Evolutionary conservation across 768 basidiomycete genomes (phyloP), one percentile per base, ranked within the genome.

Genomic region (Strobilomyces dryophilus): DNA sequence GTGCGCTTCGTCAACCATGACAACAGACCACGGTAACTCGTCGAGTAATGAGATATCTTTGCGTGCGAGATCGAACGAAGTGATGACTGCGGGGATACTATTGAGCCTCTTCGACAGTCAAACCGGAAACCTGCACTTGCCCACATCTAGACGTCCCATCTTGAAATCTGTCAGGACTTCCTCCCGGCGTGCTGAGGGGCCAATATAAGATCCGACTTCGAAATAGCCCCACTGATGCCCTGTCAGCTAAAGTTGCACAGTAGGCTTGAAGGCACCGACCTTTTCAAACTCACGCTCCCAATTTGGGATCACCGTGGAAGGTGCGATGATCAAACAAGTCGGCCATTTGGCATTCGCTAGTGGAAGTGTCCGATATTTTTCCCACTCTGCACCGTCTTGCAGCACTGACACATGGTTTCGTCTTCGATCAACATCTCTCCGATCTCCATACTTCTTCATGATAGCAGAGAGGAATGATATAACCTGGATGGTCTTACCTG

Each of bases 401-500:
- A 90, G 73, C 10, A 69, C 65, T 17, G 84, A 81, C n/a, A 93
- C 81, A 66, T 87, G 73, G 8, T 80, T 74, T 42, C 76, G 78
- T 12, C 93, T 79, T 17, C 92, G 80, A 43, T 80, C 69, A n/a
- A 74, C 62, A 65, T 97, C 94, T 5, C 75, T 74, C 8, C 60
- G 62, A 36, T 83, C 74, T 1, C 92, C 92, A 2, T 74, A 68
- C 68, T 95, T 95, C 55, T 77, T 73, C 95, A 97, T 95, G 53
- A 98, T 88, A 0, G 95, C 94, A 0, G 92, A 87, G 3, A 98
- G 77, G 63, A 93, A 89, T 0, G 87, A 79, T 42, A 94, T 89
- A 24, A 93, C 86, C 68, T 98, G 95, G 20, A 98, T 93, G 0
- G 95, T 98, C 79, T 98, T 98, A 87, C 95, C 77, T 74, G 51